A percentile compares a stretch with the other conserved stretches of the same genome.
Evolutionary conservation across 1,284 basidiomycete species (phyloP).

Genomic region (Leccinum cinnamomeum): DNA sequence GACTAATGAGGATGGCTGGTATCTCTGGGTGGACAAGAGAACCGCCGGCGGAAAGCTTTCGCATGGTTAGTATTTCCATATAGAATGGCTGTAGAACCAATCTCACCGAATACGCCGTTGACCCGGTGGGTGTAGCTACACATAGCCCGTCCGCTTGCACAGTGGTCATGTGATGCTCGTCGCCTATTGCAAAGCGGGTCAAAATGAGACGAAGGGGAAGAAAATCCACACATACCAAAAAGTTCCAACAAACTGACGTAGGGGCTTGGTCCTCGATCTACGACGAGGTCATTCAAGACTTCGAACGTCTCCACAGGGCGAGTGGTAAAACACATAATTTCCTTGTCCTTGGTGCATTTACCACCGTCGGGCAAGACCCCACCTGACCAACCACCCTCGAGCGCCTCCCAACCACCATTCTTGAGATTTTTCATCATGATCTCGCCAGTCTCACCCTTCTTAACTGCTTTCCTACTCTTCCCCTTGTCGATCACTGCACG

Average conservation of each 20-base stretch:
- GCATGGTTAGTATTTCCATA: slow-evolving; percentile 16
- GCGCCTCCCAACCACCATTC: slow-evolving; percentile 89
- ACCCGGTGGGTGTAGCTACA: slow-evolving; percentile 96
- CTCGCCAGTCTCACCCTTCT: slow-evolving; percentile 89
- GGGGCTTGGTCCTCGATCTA: slow-evolving; percentile 97
- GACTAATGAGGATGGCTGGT: slow-evolving; percentile 94
- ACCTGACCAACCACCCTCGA: slow-evolving; percentile 73
- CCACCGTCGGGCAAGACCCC: slow-evolving; percentile 42
- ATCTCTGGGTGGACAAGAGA: slow-evolving; percentile 98
- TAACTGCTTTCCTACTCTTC: slow-evolving; percentile 78
- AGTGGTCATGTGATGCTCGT: slow-evolving; percentile 99
- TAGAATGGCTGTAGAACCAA: neutral
- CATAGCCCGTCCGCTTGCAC: slow-evolving; percentile 98
- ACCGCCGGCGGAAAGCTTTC: slow-evolving; percentile 91
- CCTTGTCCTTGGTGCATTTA: slow-evolving; percentile 77
- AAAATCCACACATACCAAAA: slow-evolving; percentile 68
- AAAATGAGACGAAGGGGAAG: slow-evolving; percentile 3
- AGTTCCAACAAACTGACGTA: slow-evolving; percentile 96
- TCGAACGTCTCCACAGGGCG: slow-evolving; percentile 96
- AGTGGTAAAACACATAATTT: slow-evolving; percentile 98
- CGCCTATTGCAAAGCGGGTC: slow-evolving; percentile 56
- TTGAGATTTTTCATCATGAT: slow-evolving; percentile 92
- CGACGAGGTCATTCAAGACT: slow-evolving; percentile 96
- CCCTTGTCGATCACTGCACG: slow-evolving; percentile 79
- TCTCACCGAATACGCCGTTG: slow-evolving; percentile 93